Conservation (phyloP, 257 asterid species). For the Nicotiana attenuata region DNA sequence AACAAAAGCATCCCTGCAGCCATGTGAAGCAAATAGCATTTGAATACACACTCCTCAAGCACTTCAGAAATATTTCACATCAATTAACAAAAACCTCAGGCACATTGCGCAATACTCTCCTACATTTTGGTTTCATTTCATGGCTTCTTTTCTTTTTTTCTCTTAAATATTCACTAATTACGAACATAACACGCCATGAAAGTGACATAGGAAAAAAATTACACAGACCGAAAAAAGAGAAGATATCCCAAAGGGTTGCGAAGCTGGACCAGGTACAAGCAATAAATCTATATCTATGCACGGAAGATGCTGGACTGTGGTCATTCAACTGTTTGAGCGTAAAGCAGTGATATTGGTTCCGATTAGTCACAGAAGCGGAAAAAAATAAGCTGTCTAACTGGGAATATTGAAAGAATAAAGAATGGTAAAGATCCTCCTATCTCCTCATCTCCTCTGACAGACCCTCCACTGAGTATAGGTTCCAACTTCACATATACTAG, state of each 20-base stretch:
- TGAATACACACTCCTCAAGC: neutral
- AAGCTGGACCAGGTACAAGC: neutral
- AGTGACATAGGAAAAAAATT: neutral
- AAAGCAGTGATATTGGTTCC: neutral
- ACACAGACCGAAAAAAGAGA: neutral
- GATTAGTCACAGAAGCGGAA: neutral
- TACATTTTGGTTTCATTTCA: conserved; percentile 2
- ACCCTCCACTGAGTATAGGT: neutral
- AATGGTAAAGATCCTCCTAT: neutral
- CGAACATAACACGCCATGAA: neutral
- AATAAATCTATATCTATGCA: neutral
- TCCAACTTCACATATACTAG: neutral
- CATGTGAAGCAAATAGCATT: conserved; percentile 14
- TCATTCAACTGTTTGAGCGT: neutral
- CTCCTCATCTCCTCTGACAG: neutral
- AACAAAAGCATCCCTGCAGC: conserved; percentile 84
- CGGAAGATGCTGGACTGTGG: neutral
- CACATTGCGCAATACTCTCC: neutral
- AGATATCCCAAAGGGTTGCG: neutral
- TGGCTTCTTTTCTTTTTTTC: neutral
- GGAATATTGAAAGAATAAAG: neutral
- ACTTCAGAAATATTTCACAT: conserved; percentile 1
- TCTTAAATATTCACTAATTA: neutral
- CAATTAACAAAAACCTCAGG: neutral
- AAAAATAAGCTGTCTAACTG: neutral